Evolutionary conservation across 2,329 filamentous ascomycete species (phyloP), one percentile per base, ranked within the genome.

Genomic region (Calonectria fujianensis): DNA sequence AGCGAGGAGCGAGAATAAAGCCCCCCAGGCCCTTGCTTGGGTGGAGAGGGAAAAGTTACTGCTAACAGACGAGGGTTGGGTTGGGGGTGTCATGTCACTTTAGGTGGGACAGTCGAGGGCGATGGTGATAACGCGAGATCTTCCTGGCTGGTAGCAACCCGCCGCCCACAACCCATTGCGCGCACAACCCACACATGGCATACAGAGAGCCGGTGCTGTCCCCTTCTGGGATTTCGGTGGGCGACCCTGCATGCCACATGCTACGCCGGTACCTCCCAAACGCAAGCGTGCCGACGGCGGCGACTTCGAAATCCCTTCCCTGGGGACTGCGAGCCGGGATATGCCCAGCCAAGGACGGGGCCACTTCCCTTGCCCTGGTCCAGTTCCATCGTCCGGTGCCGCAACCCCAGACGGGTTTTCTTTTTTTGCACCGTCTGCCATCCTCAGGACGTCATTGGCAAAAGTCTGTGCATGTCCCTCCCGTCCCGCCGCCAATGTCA

Each of bases 91-190:
- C 65, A 73, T 73, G 69, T 37, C 39, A 57, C 61, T 66, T 65
- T 71, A 54, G 67, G 72, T 70, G 72, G 72, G 67, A 74, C 72
- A 74, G 59, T 51, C 67, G 37, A 65, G 20, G 61, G 27, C 45
- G 32, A 45, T 73, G 73, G 69, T 73, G 73, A 75, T 75, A 75
- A 75, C 65, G 65, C 70, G 18, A 52, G 65, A 64, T 73, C 59
- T 75, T 64, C 73, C 59, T 75, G 64, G 73, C 64, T 31, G 63
- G 50, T 41, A 52, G 57, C 67, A 54, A 45, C 71, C 66, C 54
- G 64, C 29, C n/a, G 54, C 57, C 45, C 29, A 41, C 54, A 70
- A 27, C 50, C 37, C 50, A 39, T 31, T n/a, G 51, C 59, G 52
- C 68, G 45, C 45, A 51, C 69, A 63, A 32, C 50, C 68, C 51